Base-by-base conservation (phyloP, 108 stramenopile species). In the Skeletonema costatum region DNA sequence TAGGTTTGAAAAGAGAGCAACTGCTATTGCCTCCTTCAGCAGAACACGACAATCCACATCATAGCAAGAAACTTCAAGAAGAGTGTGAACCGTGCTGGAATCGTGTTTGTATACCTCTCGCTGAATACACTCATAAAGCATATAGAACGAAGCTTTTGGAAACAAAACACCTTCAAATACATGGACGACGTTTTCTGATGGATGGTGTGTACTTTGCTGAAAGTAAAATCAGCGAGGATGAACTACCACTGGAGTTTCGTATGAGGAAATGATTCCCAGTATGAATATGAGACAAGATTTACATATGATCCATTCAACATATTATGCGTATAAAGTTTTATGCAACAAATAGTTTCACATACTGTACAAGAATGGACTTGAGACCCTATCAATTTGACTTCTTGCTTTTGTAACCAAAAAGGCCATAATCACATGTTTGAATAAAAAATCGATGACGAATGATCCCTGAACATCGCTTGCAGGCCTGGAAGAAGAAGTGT, bases 401-500 rank as follows among this genome's bases (percentile, higher is more conserved):
- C 33, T 38, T 62, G 66, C 53, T 33, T 16, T 44, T 82, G 35
- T 68, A 82, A 19, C 81, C 81, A 68, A 82, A 82, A 13, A 68
- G 14, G 21, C 81, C 75, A 60, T 76, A 82, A 53, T 82, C 81
- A 63, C 32, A 33, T 42, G 39, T 46, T 63, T 25, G 56, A 38
- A 39, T 68, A 69, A 66, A 70, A 80, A 51, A 80, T 48, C 8
- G 74, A 70, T 9, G 86, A 61, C 8, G 88, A 89, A 32, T 88
- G 82, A 46, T 92, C 83, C 60, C 94, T 86, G 74, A 85, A 96
- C 25, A 96, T 66, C 35, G 78, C 91, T 65, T 91, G 85, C 63
- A 96, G 77, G 7, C 94, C 94, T 33, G 94, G 91, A 79, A 93
- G 85, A 21, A 61, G 50, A 4, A 96, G 76, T 25, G 84, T 78